Conservation (phyloP, 306 rosid genomes). For the Ammopiptanthus mongolicus region DNA sequence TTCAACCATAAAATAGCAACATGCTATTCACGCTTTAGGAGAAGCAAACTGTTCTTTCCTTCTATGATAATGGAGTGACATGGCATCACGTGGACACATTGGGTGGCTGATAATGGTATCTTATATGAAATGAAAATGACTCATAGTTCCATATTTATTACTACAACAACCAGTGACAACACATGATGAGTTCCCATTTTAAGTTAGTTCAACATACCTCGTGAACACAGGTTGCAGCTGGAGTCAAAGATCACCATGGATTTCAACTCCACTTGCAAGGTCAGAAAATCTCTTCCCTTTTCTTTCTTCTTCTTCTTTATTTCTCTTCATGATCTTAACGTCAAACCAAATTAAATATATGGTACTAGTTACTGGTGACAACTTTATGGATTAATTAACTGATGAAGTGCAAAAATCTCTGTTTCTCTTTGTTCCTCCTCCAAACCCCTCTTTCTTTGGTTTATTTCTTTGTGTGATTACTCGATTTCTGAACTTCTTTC, state of each 20-base stretch:
- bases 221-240: constrained; percentile 9
- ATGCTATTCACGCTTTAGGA: not conserved
- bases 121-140: constrained; percentile 11
- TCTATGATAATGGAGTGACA: not conserved
- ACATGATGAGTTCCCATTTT: not conserved
- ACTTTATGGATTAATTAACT: not conserved
- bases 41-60: not conserved
- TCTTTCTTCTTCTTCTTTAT: not conserved
- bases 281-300: constrained; percentile 21
- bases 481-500: not conserved
- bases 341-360: not conserved
- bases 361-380: not conserved
- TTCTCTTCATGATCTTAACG: not conserved
- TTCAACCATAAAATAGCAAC: not conserved
- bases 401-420: not conserved
- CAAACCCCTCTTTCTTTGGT: not conserved
- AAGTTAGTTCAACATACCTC: not conserved
- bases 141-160: not conserved
- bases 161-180: not conserved
- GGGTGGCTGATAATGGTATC: not conserved
- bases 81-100: constrained; percentile 20
- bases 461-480: not conserved
- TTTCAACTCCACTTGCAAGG: constrained; percentile 52
- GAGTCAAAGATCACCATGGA: constrained; percentile 34
- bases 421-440: not conserved